Percentiles rank a stretch among this genome's conserved stretches.
phyloP scores from a whole-genome alignment of 371 early-diverging fungal species.

The Rhizomucor miehei region DNA sequence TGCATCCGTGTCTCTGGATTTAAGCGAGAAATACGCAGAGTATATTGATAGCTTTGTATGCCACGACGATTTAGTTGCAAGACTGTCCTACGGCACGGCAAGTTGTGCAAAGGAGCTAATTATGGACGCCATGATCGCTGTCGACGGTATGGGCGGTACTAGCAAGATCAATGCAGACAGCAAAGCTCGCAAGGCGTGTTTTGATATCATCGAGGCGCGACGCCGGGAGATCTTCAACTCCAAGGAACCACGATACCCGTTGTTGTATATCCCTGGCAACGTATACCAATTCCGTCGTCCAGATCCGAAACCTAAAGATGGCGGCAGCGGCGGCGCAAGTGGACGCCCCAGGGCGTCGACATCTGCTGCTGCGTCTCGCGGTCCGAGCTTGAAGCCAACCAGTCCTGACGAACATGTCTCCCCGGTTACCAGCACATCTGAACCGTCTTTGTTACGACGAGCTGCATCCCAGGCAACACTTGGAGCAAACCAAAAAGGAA shows the following conservation, averaged over 20 bases:
- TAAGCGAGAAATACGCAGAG: conserved; percentile 63
- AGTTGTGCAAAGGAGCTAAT: conserved; percentile 45
- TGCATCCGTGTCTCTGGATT: conserved; percentile 66
- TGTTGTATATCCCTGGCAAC: conserved; percentile 44
- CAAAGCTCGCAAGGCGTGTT: conserved; percentile 31
- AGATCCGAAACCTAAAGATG: not conserved
- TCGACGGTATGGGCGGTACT: conserved; percentile 43
- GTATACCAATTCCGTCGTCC: conserved; percentile 42
- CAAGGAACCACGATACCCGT: conserved; percentile 40
- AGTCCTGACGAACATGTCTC: too few species aligned
- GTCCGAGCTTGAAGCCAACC: too few species aligned
- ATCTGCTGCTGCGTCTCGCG: too few species aligned
- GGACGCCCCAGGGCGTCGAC: not conserved
- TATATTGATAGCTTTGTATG: conserved; percentile 74
- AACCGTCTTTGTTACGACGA: too few species aligned
- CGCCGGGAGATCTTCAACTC: conserved; percentile 41
- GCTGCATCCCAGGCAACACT: too few species aligned
- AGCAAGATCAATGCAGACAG: conserved; percentile 35
- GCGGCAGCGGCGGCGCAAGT: not conserved
- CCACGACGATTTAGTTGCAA: conserved; percentile 74
- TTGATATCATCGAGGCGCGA: conserved; percentile 38
- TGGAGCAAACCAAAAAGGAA: not conserved
- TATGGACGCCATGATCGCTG: conserved; percentile 45
- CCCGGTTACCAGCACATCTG: too few species aligned
- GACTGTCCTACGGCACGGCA: conserved; percentile 75